Evolutionary conservation across 108 stramenopile species (phyloP).

Genomic region (Cyclotella choctawhatcheeana): DNA sequence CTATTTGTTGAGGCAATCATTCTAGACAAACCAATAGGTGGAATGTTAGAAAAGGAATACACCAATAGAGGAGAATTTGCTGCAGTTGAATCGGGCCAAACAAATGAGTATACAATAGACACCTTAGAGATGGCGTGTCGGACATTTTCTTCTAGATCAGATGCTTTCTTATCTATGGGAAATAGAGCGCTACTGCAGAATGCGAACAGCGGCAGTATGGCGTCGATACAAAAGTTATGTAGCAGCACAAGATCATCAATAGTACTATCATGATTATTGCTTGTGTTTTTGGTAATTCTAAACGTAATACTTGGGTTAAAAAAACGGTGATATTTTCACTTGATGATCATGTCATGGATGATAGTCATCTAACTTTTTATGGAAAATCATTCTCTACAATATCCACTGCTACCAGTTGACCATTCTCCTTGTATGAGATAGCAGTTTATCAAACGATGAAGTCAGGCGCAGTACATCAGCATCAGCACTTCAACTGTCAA

Average conservation of each 20-base stretch:
- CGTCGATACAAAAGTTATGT: background rate
- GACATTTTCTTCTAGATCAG: background rate
- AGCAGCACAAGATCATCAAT: no score
- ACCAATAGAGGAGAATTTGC: constrained; percentile 5
- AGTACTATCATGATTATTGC: no score
- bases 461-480: no score
- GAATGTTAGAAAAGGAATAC: background rate
- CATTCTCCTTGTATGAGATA: no score
- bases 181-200: background rate
- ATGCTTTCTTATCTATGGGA: constrained; percentile 5
- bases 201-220: background rate
- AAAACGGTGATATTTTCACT: no score
- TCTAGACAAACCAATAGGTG: background rate
- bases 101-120: background rate
- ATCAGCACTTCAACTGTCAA: background rate
- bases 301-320: no score
- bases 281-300: no score
- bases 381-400: background rate
- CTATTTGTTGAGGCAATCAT: background rate
- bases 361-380: background rate
- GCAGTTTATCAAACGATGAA: no score
- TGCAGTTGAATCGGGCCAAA: background rate
- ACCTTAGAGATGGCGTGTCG: constrained; percentile 8
- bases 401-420: no score
- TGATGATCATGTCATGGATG: background rate